Percentiles rank a stretch among this genome's conserved stretches.
phyloP scores from a whole-genome alignment of 352 stramenopile species.

The Blastocystis sp. region DNA sequence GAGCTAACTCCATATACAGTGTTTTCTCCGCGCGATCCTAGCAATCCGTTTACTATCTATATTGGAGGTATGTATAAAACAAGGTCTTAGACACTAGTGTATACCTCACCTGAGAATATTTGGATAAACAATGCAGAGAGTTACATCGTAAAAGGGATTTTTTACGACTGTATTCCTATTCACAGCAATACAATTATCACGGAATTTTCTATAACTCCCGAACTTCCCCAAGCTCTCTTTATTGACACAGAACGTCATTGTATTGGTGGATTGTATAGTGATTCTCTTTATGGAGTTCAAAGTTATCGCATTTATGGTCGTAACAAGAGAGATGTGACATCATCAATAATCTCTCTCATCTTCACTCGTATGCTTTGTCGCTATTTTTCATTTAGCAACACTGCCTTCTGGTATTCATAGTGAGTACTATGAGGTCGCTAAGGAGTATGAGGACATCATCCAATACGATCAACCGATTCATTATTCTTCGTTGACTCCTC shows the following conservation, averaged over 20 bases:
- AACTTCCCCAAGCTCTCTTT: slow-evolving; percentile 15
- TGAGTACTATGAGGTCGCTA: background rate
- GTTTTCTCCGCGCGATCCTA: background rate
- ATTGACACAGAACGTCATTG: slow-evolving; percentile 8
- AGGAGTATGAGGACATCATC: background rate
- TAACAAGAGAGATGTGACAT: background rate
- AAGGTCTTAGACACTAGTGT: background rate
- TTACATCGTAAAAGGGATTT: background rate
- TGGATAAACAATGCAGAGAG: background rate
- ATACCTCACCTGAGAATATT: background rate
- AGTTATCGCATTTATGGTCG: background rate
- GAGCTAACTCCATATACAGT: background rate
- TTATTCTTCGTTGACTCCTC: background rate
- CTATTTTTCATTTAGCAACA: background rate
- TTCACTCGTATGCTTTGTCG: background rate
- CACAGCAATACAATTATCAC: slow-evolving; percentile 2
- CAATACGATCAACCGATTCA: background rate
- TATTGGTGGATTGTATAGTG: slow-evolving; percentile 15
- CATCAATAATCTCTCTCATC: background rate
- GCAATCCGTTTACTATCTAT: background rate
- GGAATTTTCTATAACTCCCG: background rate
- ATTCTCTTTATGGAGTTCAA: background rate
- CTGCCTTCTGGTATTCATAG: background rate
- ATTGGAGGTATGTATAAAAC: background rate
- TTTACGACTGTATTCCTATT: slow-evolving; percentile 29